Evolutionary conservation across 2,329 filamentous ascomycete species (phyloP).

Genomic region (Penicillium glabrum): DNA sequence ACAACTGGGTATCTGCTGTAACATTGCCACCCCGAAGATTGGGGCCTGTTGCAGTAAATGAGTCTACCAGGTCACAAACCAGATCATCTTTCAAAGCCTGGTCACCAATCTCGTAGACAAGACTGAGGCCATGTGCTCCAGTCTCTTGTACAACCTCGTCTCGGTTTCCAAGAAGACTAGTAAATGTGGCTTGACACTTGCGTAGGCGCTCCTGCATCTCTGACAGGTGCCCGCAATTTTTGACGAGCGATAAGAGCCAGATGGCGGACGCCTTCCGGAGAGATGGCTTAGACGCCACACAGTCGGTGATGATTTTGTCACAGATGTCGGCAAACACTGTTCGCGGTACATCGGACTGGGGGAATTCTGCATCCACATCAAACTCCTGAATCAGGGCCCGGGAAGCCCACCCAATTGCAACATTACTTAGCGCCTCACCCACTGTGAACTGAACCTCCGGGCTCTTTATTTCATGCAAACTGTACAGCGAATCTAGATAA

Average conservation of each 20-base stretch:
- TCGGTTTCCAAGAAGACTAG: slow-evolving; percentile 78
- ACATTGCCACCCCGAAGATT: slow-evolving; percentile 73
- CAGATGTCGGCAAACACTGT: slow-evolving; percentile 57
- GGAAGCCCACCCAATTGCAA: slow-evolving; percentile 79
- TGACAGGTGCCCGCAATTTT: slow-evolving; percentile 79
- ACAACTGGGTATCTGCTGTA: slow-evolving; percentile 85
- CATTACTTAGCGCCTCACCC: slow-evolving; percentile 80
- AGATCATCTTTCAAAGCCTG: slow-evolving; percentile 75
- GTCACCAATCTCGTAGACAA: slow-evolving; percentile 93
- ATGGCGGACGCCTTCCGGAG: slow-evolving; percentile 90
- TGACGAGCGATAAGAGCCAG: slow-evolving; percentile 88
- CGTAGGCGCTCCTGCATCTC: slow-evolving; percentile 73
- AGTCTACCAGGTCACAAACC: slow-evolving; percentile 81
- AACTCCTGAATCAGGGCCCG: slow-evolving; percentile 72
- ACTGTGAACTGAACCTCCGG: slow-evolving; percentile 87
- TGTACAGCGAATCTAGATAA: slow-evolving; percentile 69
- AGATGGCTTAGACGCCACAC: slow-evolving; percentile 81
- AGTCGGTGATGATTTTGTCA: slow-evolving; percentile 73
- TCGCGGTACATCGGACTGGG: slow-evolving; percentile 37
- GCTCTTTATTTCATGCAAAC: slow-evolving; percentile 78
- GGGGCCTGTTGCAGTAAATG: slow-evolving; percentile 69
- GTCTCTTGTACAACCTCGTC: slow-evolving; percentile 97
- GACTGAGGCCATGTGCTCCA: slow-evolving; percentile 82
- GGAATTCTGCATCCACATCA: slow-evolving; percentile 65
- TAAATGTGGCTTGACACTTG: slow-evolving; percentile 82